A percentile compares a stretch with the other conserved stretches of the same genome.
These are phyloP conservation scores for Penicillium corylophilum DNA, from an alignment of 2,329 filamentous ascomycete genomes.

Conservation along the genomic window DNA sequence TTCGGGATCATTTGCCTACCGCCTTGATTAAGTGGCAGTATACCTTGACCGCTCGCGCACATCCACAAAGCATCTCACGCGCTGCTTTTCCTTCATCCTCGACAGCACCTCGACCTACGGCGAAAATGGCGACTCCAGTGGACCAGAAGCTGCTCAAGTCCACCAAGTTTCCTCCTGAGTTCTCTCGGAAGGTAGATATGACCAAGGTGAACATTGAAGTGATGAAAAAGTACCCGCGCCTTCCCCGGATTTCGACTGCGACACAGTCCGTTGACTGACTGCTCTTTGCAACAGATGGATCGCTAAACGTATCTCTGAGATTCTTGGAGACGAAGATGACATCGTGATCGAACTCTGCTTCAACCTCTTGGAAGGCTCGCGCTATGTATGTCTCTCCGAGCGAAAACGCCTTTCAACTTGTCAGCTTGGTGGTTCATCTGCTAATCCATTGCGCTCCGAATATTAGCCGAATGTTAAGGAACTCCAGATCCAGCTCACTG, in stretches of 20 bases:
- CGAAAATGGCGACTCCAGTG: conserved; percentile 73
- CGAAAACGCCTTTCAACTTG: not conserved
- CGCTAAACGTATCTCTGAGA: conserved; percentile 78
- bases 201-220: conserved; percentile 95
- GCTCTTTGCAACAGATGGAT: conserved; percentile 72
- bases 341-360: conserved; percentile 85
- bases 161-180: conserved; percentile 92
- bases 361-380: conserved; percentile 68
- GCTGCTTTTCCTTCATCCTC: not conserved
- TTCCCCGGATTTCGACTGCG: conserved; percentile 12
- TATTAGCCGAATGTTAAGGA: conserved; percentile 88
- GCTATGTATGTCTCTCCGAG: conserved; percentile 61
- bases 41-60: not conserved
- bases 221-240: conserved; percentile 79
- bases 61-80: not conserved
- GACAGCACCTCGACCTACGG: not conserved
- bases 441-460: conserved; percentile 21
- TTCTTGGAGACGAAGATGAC: conserved; percentile 90
- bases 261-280: conserved; percentile 10
- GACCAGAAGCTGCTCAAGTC: conserved; percentile 86
- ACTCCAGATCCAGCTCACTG: conserved; percentile 89
- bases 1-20: not conserved
- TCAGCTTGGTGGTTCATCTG: not conserved
- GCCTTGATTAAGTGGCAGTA: not conserved
- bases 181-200: conserved; percentile 95